Conservation (phyloP, 257 asterid genomes). For the Paraleonurus japonicus region DNA sequence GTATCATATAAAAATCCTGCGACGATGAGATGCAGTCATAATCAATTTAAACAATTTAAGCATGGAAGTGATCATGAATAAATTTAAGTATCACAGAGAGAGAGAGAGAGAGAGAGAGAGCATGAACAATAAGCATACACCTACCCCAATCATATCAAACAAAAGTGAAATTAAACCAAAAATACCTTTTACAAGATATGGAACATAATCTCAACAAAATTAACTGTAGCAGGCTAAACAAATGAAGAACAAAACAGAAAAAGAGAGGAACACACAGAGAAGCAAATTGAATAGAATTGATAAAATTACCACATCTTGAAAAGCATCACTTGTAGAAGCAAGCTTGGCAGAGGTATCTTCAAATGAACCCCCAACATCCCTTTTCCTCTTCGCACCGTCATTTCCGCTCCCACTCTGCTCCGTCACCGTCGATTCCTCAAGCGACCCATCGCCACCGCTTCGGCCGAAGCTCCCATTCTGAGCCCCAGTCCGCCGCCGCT, state of each 20-base stretch:
- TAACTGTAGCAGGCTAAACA: neutral
- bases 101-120: no score
- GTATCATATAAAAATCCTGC: neutral
- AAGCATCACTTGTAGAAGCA: conserved; percentile 47
- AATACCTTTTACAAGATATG: neutral
- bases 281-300: neutral
- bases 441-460: conserved; percentile 37
- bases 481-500: conserved; percentile 51
- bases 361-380: conserved; percentile 42
- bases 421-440: conserved; percentile 73
- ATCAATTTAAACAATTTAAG: no score
- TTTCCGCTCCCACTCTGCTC: conserved; percentile 54
- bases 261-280: neutral
- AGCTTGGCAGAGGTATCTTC: conserved; percentile 47
- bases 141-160: neutral
- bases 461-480: conserved; percentile 46
- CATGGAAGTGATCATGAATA: neutral
- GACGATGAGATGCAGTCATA: neutral
- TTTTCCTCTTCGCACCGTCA: conserved; percentile 47
- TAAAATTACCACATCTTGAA: conserved; percentile 47
- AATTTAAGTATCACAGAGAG: neutral
- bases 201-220: conserved; percentile 1
- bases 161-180: neutral
- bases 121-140: neutral
- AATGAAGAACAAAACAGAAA: neutral